phyloP scores from a whole-genome alignment of 176 grass and related monocot species.

The Oryza meyeriana region DNA sequence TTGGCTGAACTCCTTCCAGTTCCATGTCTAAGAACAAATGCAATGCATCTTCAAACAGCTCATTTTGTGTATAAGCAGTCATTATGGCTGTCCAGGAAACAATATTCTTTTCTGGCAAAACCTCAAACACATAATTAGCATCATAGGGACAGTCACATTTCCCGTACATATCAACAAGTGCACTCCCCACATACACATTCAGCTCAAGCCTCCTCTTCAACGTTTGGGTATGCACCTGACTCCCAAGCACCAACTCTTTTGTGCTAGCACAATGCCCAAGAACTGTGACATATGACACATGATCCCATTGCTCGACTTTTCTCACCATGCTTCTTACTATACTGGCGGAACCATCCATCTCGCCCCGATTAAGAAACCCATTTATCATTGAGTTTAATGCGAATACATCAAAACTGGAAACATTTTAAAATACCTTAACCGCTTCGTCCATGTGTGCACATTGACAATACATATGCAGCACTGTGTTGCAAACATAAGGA shows the following conservation, averaged over 20 bases:
- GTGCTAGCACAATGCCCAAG: constrained; percentile 65
- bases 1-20: constrained; percentile 51
- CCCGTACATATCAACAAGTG: constrained; percentile 80
- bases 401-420: constrained; percentile 46
- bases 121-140: constrained; percentile 45
- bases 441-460: constrained; percentile 52
- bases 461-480: constrained; percentile 72
- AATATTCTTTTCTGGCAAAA: constrained; percentile 62
- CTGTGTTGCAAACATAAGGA: constrained; percentile 45
- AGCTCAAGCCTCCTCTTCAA: constrained; percentile 57
- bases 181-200: constrained; percentile 51
- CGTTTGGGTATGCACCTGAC: constrained; percentile 57
- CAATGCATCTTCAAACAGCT: constrained; percentile 68
- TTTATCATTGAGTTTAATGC: constrained; percentile 73
- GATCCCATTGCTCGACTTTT: constrained; percentile 56
- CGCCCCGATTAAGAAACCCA: constrained; percentile 58
- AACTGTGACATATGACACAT: constrained; percentile 61
- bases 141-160: constrained; percentile 49
- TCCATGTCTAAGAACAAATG: constrained; percentile 66
- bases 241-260: constrained; percentile 51
- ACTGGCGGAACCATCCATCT: constrained; percentile 29
- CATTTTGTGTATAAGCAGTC: constrained; percentile 60
- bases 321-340: constrained; percentile 45
- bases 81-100: constrained; percentile 82
- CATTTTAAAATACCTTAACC: constrained; percentile 32